Conservation (phyloP, 2,329 filamentous ascomycete genomes). For the Chaetomium olivaceum region DNA sequence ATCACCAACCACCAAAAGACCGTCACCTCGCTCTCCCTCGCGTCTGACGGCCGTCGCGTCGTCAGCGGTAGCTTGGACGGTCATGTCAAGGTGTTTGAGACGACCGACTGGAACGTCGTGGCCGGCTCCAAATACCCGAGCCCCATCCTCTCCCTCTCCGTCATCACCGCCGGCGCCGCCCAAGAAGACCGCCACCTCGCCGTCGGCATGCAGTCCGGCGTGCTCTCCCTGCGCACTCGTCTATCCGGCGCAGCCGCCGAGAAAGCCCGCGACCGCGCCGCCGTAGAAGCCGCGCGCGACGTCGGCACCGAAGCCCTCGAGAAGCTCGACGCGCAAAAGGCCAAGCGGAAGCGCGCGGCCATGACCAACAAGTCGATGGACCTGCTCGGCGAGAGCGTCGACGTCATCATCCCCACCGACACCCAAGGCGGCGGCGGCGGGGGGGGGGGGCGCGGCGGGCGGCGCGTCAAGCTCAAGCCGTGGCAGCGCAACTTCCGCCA, state of each 20-base stretch:
- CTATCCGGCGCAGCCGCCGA: constrained; percentile 79
- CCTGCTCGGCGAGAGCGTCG: constrained; percentile 78
- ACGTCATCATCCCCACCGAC: constrained; percentile 81
- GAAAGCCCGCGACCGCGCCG: constrained; percentile 76
- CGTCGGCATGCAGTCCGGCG: constrained; percentile 90
- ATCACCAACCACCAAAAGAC: constrained; percentile 98
- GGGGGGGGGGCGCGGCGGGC: constrained; percentile 51
- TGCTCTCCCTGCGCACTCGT: constrained; percentile 89
- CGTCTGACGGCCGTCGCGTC: constrained; percentile 76
- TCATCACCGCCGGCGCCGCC: constrained; percentile 67
- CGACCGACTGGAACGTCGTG: constrained; percentile 93
- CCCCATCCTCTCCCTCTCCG: constrained; percentile 80
- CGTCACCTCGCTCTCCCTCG: constrained; percentile 81
- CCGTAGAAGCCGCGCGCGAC: constrained; percentile 70
- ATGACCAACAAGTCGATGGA: constrained; percentile 62
- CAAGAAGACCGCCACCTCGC: constrained; percentile 88
- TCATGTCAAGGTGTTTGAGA: constrained; percentile 96
- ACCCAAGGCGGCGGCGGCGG: constrained; percentile 39
- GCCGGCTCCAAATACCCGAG: constrained; percentile 90
- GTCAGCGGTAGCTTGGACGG: constrained; percentile 90
- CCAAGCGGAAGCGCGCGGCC: constrained; percentile 64
- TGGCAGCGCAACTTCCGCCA: constrained; percentile 85
- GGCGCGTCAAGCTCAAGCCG: constrained; percentile 61
- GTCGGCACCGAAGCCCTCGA: constrained; percentile 75
- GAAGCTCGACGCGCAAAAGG: constrained; percentile 68